Conservation (phyloP, 805 yeast species). For the Yamadazyma insecticola region DNA sequence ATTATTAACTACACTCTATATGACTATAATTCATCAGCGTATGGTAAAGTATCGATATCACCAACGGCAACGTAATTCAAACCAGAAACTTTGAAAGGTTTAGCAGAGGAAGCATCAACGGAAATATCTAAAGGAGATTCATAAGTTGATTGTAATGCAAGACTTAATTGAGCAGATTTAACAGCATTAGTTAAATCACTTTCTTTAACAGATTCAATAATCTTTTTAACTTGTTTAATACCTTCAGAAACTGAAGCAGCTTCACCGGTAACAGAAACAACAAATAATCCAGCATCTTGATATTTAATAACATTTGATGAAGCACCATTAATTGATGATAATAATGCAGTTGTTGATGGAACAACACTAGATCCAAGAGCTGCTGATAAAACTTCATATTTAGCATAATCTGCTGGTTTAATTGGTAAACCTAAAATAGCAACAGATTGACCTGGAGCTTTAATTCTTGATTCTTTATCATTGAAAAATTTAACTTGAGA, state of each 20-base stretch:
- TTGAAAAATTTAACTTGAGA: slow-evolving; percentile 40
- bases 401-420: slow-evolving; percentile 55
- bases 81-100: slow-evolving; percentile 45
- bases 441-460: slow-evolving; percentile 60
- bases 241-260: slow-evolving; percentile 53
- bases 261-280: slow-evolving; percentile 58
- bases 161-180: slow-evolving; percentile 38
- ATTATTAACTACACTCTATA: too few relatives aligned
- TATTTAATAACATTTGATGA: slow-evolving; percentile 56
- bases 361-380: slow-evolving; percentile 57
- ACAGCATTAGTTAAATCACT: slow-evolving; percentile 56
- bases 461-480: slow-evolving; percentile 68
- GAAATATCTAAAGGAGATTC: slow-evolving; percentile 26
- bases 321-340: slow-evolving; percentile 45
- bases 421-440: slow-evolving; percentile 84
- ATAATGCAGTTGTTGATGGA: slow-evolving; percentile 51
- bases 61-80: slow-evolving; percentile 90
- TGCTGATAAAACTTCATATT: slow-evolving; percentile 67
- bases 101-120: slow-evolving; percentile 30
- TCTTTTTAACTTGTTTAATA: slow-evolving; percentile 55
- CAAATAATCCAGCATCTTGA: slow-evolving; percentile 78
- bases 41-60: slow-evolving; percentile 81
- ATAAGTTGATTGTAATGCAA: slow-evolving; percentile 37
- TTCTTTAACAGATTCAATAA: slow-evolving; percentile 25
- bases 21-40: slow-evolving; percentile 77